Base-by-base conservation (phyloP, 495 filamentous ascomycete species). In the Venustampulla echinocandica region DNA sequence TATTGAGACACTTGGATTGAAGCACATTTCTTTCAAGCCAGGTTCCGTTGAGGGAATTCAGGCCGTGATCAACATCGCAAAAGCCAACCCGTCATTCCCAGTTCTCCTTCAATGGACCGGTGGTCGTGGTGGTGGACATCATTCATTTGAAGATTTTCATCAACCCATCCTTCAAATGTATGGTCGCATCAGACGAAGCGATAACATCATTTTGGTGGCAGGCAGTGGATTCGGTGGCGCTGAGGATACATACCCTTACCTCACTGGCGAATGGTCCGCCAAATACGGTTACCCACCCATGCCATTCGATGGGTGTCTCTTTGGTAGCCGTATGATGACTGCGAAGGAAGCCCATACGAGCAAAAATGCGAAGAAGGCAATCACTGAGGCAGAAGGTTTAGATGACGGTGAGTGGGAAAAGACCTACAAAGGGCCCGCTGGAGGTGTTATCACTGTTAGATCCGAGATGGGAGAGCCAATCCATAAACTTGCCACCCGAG, bases 381-480 rank as follows among this genome's bases (percentile, higher is more conserved):
- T 98, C 56, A 80, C 84, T 21, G 88, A 95, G 54, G 92, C 90
- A 10, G 76, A 81, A 48, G 92, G 92, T 53, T 72, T 95, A 14
- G 85, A 89, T 39, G 90, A 98, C 58, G 65, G 67, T 51, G 77
- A 94, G 46, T 98, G 92, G 92, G 92, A 96, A 69, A 85, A 93
- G 70, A 96, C 90, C 11, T 97, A 96, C 73, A 90, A 92, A 64
- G 82, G 86, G 3, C 68, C 87, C 30, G 84, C 88, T 35, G 92
- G 92, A 59, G 92, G 92, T 58, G 82, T 98, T 22, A 87, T 98
- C 56, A 96, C 92, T n/a, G 90, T 98, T 32, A 73, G 86, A 45
- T 98, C 92, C 4, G 92, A 98, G 63, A 98, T 98, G 92, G 92
- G 92, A 28, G 92, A 98, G 69, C 92, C 92, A 9, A 98, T 98